These are phyloP conservation scores for Esteya vermicola DNA, from an alignment of 2,329 filamentous ascomycete species.

Conservation along the genomic window DNA sequence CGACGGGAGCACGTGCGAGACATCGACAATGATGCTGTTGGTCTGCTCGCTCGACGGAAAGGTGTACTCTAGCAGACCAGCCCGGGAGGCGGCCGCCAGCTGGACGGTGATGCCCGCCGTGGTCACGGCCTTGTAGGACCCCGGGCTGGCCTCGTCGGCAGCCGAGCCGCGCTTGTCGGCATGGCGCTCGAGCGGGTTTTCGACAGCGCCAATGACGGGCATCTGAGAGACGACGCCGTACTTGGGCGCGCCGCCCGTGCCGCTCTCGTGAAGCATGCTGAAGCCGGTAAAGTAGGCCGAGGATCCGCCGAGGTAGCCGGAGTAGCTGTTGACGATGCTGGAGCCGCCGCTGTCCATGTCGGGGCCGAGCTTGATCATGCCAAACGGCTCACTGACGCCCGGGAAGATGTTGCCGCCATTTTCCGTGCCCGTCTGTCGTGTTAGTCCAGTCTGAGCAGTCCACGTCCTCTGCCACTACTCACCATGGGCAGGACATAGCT, in stretches of 20 bases:
- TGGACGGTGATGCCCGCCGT: constrained; percentile 41
- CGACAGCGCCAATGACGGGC: constrained; percentile 28
- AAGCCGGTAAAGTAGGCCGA: constrained; percentile 33
- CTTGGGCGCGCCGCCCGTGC: constrained; percentile 55
- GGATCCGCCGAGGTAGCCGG: constrained; percentile 31
- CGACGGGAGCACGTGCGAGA: constrained; percentile 51
- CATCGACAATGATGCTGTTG: constrained; percentile 39
- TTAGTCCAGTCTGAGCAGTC: constrained; percentile 4
- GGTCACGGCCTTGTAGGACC: constrained; percentile 45
- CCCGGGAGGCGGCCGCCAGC: constrained; percentile 39
- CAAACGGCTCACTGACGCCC: constrained; percentile 30
- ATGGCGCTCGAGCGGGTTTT: constrained; percentile 30
- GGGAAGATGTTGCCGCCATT: constrained; percentile 35
- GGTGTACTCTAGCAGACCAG: constrained; percentile 45
- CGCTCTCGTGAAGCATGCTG: constrained; percentile 50
- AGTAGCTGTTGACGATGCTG: constrained; percentile 33
- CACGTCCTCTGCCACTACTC: not conserved
- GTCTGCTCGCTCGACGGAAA: constrained; percentile 23
- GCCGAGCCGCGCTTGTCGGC: constrained; percentile 37
- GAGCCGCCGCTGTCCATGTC: constrained; percentile 24
- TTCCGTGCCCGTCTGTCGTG: constrained; percentile 27
- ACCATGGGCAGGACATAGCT: constrained; percentile 14
- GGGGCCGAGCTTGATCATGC: constrained; percentile 35
- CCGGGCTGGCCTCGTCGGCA: constrained; percentile 30
- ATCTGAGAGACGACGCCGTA: constrained; percentile 52